Evolutionary conservation across 345 rosid species (phyloP), one percentile per base, ranked within the genome.

Genomic region (Schrenkiella parvula): DNA sequence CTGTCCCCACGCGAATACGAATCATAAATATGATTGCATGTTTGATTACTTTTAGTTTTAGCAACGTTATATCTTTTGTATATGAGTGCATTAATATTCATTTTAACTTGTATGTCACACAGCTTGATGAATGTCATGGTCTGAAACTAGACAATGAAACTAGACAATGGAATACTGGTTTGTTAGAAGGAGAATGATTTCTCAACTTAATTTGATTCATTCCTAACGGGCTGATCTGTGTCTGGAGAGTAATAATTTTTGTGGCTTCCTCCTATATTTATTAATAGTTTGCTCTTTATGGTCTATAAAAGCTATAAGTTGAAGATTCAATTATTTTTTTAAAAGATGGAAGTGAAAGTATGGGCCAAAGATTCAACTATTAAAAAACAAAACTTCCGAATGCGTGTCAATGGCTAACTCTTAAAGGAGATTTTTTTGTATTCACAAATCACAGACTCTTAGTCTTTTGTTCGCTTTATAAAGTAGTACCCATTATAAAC

Each of bases 41-140:
- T 51, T 61, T 71, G 61, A 61, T 61, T 39, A 47, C 13, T 61
- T 71, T 56, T 61, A 50, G 18, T 50, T 71, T 56, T 71, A 48
- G 23, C 52, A 71, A 28, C 38, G 32, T 41, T 62, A 5, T 19
- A 56, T 18, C 8, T 56, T 23, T 32, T 17, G 21, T 55, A 31
- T 17, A 55, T 32, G 38, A 55, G 41, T 17, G 41, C 39, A 31
- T 56, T 34, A 19, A 18, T 34, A 19, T 34, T 34, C 10, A 11
- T 6, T 34, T 18, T 32, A 56, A 18, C 42, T 26, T 52, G 38
- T 25, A 39, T 38, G 38, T 4, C 18, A 4, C 25, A 4, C 3
- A 26, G n/a, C 14, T 48, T 21, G 22, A 58, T 64, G 31, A 59
- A 48, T 65, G 6, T 64, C 69, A 51, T 37, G 71, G 44, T 39